Evolutionary conservation across 352 stramenopile genomes (phyloP), one percentile per base, ranked within the genome.

Genomic region (Globisporangium uncinulatum): DNA sequence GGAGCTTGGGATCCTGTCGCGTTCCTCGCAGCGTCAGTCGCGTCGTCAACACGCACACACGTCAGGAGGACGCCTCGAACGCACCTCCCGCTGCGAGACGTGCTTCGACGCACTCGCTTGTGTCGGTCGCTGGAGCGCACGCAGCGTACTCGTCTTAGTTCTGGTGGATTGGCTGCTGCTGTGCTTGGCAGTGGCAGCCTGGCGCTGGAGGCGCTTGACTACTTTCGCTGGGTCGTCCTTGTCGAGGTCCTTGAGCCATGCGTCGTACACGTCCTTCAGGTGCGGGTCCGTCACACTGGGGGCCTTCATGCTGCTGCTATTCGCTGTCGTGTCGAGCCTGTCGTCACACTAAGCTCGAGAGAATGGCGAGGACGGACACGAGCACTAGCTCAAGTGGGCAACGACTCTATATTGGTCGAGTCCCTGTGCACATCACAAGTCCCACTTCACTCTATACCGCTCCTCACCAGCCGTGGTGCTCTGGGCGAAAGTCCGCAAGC

Each of bases 401-500:
- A 8, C 2, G 14, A 20, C 19, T 29, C 42, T 47, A 19, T 47
- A 29, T 48, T 24, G 20, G 15, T 31, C 3, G 19, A 17, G 7
- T 7, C 7, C 8, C n/a, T 48, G n/a, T 20, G 39, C 42, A 8
- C 43, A 31, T 14, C 17, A 29, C 6, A 31, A 14, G n/a, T 6
- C 1, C 10, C 19, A 55, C 36, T 19, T 39, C 20, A 51, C 21
- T 45, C 5, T 34, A 29, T 29, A 29, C 24, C 24, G 24, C 24
- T 8, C 17, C 11, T 62, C 62, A 74, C 51, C 72, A 85, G 50
- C 76, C 73, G 44, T 86, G 82, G 46, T 80, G 71, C 59, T 74
- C 65, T 6, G 74, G 65, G 37, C 87, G 64, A 53, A 90, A 91
- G 41, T 81, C 68, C 24, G 64, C 65, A 15, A 93, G 69, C 10